A percentile compares a stretch with the other conserved stretches of the same genome.
phyloP scores from a whole-genome alignment of 345 rosid genomes.

The Salix suchowensis region DNA sequence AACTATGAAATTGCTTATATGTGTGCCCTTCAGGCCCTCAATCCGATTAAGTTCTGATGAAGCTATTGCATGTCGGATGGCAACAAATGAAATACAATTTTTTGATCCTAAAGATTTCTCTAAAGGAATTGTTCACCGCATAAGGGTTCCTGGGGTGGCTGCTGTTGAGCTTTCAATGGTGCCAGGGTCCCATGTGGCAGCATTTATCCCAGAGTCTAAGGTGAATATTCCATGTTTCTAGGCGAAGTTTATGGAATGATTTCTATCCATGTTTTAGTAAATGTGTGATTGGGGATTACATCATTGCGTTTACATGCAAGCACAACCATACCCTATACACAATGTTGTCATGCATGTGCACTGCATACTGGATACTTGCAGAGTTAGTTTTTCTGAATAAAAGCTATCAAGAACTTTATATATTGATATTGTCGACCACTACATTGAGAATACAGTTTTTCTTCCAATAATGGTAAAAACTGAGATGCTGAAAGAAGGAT shows the following conservation, averaged over 20 bases:
- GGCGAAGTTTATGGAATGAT: neutral
- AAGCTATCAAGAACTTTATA: neutral
- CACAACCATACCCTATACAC: neutral
- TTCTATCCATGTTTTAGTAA: neutral
- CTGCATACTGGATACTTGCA: neutral
- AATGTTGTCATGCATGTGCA: neutral
- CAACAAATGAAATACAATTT: slow-evolving; percentile 85
- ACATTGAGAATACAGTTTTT: neutral
- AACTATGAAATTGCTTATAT: slow-evolving; percentile 4
- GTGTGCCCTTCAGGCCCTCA: slow-evolving; percentile 60
- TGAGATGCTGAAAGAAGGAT: neutral
- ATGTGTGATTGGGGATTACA: neutral
- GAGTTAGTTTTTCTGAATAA: neutral
- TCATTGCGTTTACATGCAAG: neutral
- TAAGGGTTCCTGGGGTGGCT: slow-evolving; percentile 74
- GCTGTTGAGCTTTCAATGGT: slow-evolving; percentile 74
- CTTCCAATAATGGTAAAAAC: neutral
- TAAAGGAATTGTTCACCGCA: slow-evolving; percentile 55
- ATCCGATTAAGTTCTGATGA: slow-evolving; percentile 75
- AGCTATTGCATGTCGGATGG: slow-evolving; percentile 73
- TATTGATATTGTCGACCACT: neutral
- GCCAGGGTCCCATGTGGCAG: slow-evolving; percentile 83
- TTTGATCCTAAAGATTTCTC: slow-evolving; percentile 79
- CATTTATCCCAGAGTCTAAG: slow-evolving; percentile 91
- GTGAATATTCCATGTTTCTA: slow-evolving; percentile 29